Conservation (phyloP, 257 asterid genomes). For the Jaltomata sinuosa region DNA sequence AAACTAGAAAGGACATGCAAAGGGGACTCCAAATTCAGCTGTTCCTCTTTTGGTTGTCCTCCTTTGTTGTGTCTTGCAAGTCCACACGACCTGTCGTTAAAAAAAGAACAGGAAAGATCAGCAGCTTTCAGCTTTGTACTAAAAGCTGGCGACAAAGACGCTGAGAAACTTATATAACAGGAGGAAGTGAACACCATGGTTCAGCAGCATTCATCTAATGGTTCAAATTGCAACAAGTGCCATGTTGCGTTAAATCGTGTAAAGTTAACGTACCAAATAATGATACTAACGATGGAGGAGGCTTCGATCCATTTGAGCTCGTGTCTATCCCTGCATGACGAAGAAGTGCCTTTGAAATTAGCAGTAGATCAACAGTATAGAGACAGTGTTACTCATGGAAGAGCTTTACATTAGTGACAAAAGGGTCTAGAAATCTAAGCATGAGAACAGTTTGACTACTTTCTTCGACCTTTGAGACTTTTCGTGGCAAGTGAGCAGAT, state of each 20-base stretch:
- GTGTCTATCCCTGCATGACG: constrained; percentile 44
- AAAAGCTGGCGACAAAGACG: background rate
- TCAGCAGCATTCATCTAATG: background rate
- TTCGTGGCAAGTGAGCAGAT: background rate
- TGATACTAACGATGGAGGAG: constrained; percentile 63
- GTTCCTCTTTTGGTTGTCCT: constrained; percentile 42
- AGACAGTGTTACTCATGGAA: background rate
- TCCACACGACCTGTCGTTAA: constrained; percentile 49
- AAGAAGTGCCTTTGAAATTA: background rate
- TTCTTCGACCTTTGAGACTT: background rate
- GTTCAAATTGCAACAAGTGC: background rate
- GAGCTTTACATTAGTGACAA: background rate
- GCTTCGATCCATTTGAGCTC: constrained; percentile 42
- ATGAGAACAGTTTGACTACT: background rate
- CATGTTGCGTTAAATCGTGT: background rate
- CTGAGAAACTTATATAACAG: background rate
- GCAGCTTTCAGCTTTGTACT: background rate
- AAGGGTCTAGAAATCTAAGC: background rate
- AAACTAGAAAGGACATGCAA: background rate
- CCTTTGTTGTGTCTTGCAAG: constrained; percentile 49
- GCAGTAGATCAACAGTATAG: background rate
- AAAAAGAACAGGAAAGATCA: background rate
- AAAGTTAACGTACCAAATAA: constrained; percentile 47
- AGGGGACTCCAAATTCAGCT: background rate
- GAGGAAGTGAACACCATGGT: background rate